These are phyloP conservation scores for Psidium guajava DNA, from an alignment of 345 rosid species.

Conservation along the genomic window DNA sequence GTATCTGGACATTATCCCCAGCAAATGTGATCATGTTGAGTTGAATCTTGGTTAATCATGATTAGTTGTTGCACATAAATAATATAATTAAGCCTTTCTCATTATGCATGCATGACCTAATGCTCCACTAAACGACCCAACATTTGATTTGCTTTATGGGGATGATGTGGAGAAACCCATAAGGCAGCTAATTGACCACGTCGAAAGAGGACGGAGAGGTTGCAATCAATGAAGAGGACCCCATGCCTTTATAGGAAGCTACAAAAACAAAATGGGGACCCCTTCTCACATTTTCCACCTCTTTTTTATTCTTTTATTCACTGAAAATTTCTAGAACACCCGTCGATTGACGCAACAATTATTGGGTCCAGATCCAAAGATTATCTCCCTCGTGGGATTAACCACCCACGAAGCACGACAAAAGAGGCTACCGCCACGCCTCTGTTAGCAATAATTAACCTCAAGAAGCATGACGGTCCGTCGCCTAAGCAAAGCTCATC, in stretches of 20 bases:
- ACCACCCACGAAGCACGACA: background rate
- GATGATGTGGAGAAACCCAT: background rate
- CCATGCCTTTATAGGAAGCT: background rate
- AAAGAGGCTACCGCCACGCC: background rate
- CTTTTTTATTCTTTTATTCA: background rate
- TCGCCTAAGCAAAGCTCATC: background rate
- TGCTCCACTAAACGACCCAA: background rate
- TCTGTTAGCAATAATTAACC: background rate
- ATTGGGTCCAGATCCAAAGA: background rate
- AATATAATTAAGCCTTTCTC: background rate
- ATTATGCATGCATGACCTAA: background rate
- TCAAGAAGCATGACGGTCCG: background rate
- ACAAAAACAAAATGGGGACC: background rate
- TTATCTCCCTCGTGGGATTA: background rate
- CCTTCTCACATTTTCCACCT: background rate
- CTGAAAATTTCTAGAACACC: background rate
- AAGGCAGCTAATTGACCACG: background rate
- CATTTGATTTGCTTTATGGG: background rate
- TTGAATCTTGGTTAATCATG: background rate
- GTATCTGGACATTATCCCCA: background rate
- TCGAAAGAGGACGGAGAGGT: background rate
- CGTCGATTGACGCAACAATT: background rate
- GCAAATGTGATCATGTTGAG: background rate
- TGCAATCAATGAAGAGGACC: background rate
- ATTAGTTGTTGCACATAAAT: background rate